Conservation (phyloP, 805 yeast species). For the Kodamaea neixiangensis region DNA sequence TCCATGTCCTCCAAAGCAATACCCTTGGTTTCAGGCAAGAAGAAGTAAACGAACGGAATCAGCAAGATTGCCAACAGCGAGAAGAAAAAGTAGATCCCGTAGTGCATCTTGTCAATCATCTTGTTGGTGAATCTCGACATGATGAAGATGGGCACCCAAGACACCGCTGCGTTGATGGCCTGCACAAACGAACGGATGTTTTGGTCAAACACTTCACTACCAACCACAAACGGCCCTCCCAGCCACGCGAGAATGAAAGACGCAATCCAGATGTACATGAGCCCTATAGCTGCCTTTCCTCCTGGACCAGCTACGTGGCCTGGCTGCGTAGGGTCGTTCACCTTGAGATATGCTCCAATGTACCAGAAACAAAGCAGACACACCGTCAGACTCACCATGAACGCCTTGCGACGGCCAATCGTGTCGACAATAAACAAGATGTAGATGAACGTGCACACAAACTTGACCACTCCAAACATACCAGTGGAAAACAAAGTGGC, state of each 20-base stretch:
- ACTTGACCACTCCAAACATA: slow-evolving; percentile 41
- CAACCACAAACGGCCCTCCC: slow-evolving; percentile 43
- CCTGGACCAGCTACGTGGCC: slow-evolving; percentile 39
- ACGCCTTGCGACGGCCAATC: slow-evolving; percentile 37
- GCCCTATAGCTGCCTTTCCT: slow-evolving; percentile 40
- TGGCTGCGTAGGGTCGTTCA: slow-evolving; percentile 34
- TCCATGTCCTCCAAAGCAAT: slow-evolving; percentile 33
- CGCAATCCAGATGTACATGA: slow-evolving; percentile 46
- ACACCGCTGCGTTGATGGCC: slow-evolving; percentile 42
- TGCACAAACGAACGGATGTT: slow-evolving; percentile 42
- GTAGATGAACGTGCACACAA: slow-evolving; percentile 35
- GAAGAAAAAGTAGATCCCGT: slow-evolving; percentile 40
- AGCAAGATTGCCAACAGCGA: slow-evolving; percentile 35
- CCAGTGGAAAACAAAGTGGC: slow-evolving; percentile 41
- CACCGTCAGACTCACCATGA: slow-evolving; percentile 35
- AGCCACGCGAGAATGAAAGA: slow-evolving; percentile 43
- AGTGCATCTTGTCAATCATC: slow-evolving; percentile 38
- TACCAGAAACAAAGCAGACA: slow-evolving; percentile 42
- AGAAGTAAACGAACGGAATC: slow-evolving; percentile 39
- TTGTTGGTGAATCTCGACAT: slow-evolving; percentile 37
- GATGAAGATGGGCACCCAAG: slow-evolving; percentile 41
- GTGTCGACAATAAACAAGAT: slow-evolving; percentile 38
- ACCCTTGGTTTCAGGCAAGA: slow-evolving; percentile 42
- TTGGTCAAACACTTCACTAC: slow-evolving; percentile 42
- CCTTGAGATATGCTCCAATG: slow-evolving; percentile 37